Evolutionary conservation across 2,329 filamentous ascomycete genomes (phyloP).

Genomic region (Orbilia quercus): DNA sequence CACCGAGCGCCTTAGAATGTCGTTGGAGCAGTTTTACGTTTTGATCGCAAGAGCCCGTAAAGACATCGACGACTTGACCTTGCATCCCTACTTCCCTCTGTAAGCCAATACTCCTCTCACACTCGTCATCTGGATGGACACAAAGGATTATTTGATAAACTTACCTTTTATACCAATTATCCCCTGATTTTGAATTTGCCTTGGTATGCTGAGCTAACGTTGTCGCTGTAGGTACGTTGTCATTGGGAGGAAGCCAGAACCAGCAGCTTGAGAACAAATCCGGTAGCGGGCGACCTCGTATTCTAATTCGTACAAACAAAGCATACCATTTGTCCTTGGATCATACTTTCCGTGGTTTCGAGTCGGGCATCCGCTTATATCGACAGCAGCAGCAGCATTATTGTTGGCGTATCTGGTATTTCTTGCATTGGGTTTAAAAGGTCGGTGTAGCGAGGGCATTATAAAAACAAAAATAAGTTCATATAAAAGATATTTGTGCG

Average conservation of each 20-base stretch:
- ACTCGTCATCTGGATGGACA: not conserved
- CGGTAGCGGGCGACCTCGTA: conserved; percentile 21
- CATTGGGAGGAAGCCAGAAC: conserved; percentile 50
- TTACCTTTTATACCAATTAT: not conserved
- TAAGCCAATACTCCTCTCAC: conserved; percentile 49
- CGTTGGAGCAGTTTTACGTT: conserved; percentile 62
- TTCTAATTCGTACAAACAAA: conserved; percentile 27
- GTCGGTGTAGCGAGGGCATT: conserved; percentile 21
- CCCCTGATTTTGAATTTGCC: not conserved
- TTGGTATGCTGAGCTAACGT: conserved; percentile 9
- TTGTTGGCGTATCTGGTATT: conserved; percentile 55
- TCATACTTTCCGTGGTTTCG: conserved; percentile 46
- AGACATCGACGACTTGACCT: conserved; percentile 58
- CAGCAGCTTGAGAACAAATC: conserved; percentile 23
- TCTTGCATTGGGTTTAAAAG: conserved; percentile 44
- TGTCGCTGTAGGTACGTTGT: conserved; percentile 49
- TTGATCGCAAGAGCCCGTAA: conserved; percentile 58
- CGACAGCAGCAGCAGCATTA: conserved; percentile 31
- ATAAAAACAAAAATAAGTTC: conserved; percentile 29
- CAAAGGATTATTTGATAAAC: not conserved
- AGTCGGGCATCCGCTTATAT: conserved; percentile 31
- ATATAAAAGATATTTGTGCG: conserved; percentile 16
- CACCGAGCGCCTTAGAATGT: conserved; percentile 64
- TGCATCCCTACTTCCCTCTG: conserved; percentile 60
- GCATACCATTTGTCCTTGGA: conserved; percentile 28